Conservation (phyloP, 495 filamentous ascomycete genomes). For the Niebla homalea region DNA sequence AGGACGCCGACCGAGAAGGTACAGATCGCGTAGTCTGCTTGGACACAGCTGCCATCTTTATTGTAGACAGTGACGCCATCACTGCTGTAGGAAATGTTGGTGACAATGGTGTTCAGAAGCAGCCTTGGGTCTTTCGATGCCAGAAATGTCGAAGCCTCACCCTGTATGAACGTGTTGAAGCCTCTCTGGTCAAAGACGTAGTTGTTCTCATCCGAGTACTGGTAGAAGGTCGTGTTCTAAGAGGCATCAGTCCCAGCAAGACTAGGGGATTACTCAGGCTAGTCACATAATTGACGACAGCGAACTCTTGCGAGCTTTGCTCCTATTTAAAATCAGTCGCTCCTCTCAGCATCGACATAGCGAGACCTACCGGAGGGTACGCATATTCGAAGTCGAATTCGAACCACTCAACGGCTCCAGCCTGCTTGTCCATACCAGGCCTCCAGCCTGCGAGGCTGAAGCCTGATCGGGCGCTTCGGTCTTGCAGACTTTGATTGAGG, state of each 20-base stretch:
- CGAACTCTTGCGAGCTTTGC: constrained; percentile 32
- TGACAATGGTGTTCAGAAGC: constrained; percentile 45
- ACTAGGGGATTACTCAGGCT: background rate
- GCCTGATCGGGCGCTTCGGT: constrained; percentile 46
- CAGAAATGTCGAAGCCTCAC: constrained; percentile 51
- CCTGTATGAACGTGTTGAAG: constrained; percentile 49
- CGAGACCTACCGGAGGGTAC: constrained; percentile 25
- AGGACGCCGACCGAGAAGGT: constrained; percentile 58
- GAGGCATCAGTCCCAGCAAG: background rate
- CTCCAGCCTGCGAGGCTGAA: constrained; percentile 52
- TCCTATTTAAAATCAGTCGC: constrained; percentile 12
- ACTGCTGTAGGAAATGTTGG: constrained; percentile 40
- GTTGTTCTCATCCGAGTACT: constrained; percentile 47
- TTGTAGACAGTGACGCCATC: constrained; percentile 44
- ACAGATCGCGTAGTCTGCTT: constrained; percentile 45
- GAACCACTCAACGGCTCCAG: constrained; percentile 54
- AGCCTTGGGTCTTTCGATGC: constrained; percentile 42
- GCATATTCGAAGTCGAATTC: constrained; percentile 46
- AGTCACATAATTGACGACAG: constrained; percentile 25
- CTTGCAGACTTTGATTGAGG: constrained; percentile 47
- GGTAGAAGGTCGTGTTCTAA: constrained; percentile 35
- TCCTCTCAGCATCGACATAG: background rate
- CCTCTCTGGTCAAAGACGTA: constrained; percentile 54
- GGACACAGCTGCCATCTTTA: constrained; percentile 42
- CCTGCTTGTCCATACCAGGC: constrained; percentile 40